These are phyloP conservation scores for Clonostachys chloroleuca DNA, from an alignment of 2,329 filamentous ascomycete species.

Conservation along the genomic window DNA sequence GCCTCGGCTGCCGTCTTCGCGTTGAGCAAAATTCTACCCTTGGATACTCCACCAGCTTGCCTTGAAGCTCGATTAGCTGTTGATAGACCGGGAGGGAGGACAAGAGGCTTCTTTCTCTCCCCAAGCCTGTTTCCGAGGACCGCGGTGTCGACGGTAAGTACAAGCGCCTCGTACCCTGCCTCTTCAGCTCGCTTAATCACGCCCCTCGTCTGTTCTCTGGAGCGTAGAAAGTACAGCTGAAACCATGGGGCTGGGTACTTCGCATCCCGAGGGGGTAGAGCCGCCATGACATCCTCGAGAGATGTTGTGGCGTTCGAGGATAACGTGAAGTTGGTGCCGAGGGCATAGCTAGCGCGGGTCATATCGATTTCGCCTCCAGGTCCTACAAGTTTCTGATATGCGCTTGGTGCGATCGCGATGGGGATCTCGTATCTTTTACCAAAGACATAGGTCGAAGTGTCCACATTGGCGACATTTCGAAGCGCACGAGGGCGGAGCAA, in stretches of 20 bases:
- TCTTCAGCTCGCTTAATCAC: slow-evolving; percentile 2
- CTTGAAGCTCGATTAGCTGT: neutral
- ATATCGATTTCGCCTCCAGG: slow-evolving; percentile 18
- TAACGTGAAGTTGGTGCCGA: slow-evolving; percentile 16
- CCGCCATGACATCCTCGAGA: slow-evolving; percentile 17
- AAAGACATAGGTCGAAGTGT: slow-evolving; percentile 42
- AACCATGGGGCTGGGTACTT: slow-evolving; percentile 11
- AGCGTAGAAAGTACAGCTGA: slow-evolving; percentile 6
- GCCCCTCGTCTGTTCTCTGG: neutral
- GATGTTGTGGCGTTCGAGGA: slow-evolving; percentile 17
- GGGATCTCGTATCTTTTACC: slow-evolving; percentile 18
- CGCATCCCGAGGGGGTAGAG: slow-evolving; percentile 4
- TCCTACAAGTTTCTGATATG: slow-evolving; percentile 17
- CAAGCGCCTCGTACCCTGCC: slow-evolving; percentile 9
- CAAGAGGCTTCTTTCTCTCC: slow-evolving; percentile 2
- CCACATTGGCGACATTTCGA: slow-evolving; percentile 25
- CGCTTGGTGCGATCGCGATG: slow-evolving; percentile 20
- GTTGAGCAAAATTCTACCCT: slow-evolving; percentile 6
- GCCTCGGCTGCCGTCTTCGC: slow-evolving; percentile 7
- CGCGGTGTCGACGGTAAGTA: slow-evolving; percentile 12
- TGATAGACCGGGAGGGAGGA: neutral
- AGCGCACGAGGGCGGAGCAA: slow-evolving; percentile 33
- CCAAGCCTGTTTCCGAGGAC: slow-evolving; percentile 7
- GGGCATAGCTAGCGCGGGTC: slow-evolving; percentile 11
- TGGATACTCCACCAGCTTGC: slow-evolving; percentile 7